phyloP scores from a whole-genome alignment of 139 green algal genomes.

The Chlorella sorokiniana region DNA sequence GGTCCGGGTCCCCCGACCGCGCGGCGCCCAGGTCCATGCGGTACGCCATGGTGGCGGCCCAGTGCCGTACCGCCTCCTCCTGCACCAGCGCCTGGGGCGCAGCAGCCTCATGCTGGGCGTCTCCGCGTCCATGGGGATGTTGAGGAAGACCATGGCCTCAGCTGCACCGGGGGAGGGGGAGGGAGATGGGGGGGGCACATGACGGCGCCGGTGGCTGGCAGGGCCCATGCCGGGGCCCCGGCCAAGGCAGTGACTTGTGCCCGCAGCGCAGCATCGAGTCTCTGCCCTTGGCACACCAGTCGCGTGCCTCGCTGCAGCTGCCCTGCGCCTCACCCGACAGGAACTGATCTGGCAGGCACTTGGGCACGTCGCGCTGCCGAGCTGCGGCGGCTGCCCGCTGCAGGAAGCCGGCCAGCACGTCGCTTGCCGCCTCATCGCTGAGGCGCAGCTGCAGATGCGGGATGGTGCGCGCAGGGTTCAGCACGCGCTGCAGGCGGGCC shows the following conservation, averaged over 20 bases:
- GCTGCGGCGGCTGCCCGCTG: slow-evolving; percentile 28
- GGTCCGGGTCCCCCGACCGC: slow-evolving; percentile 38
- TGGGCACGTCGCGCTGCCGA: background rate
- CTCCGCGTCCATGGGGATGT: slow-evolving; percentile 77
- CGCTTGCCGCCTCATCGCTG: slow-evolving; percentile 1
- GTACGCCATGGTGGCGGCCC: slow-evolving; percentile 55
- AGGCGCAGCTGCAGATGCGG: slow-evolving; percentile 41
- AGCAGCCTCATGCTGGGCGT: slow-evolving; percentile 68
- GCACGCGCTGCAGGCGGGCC: slow-evolving; percentile 13
- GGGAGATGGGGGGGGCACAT: too few species aligned
- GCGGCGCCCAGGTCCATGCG: slow-evolving; percentile 65
- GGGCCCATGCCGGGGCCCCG: too few species aligned
- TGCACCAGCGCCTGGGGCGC: slow-evolving; percentile 55
- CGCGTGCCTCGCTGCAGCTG: background rate
- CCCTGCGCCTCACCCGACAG: slow-evolving; percentile 19
- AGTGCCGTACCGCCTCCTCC: slow-evolving; percentile 70
- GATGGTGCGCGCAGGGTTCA: slow-evolving; percentile 34
- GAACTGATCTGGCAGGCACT: slow-evolving; percentile 47
- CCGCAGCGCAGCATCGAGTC: too few species aligned
- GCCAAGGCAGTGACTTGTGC: too few species aligned
- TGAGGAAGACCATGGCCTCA: slow-evolving; percentile 59
- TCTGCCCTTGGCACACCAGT: background rate
- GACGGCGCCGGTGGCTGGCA: too few species aligned
- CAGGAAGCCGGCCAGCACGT: slow-evolving; percentile 35
- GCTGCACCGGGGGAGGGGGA: too few species aligned